Evolutionary conservation across 768 basidiomycete genomes (phyloP), one percentile per base, ranked within the genome.

Genomic region (Lentinula boryana): DNA sequence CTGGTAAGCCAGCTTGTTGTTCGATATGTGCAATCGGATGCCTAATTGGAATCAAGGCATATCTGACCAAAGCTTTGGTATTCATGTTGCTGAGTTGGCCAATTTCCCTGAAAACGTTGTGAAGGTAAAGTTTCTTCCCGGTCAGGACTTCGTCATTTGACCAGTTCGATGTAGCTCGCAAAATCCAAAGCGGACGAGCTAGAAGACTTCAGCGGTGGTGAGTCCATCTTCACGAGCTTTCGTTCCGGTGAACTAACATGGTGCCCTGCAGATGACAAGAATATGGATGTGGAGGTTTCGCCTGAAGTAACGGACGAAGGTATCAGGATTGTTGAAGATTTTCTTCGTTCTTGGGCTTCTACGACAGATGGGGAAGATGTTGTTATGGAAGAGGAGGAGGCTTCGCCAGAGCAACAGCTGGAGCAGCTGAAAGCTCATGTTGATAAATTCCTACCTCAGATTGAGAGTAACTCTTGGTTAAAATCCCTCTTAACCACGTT

Each of bases 41-140:
- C 13, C 33, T 57, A 12, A 56, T 12, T 35, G 13, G 33, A 27
- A 15, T 4, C 4, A 61, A 93, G 93, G 93, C 13, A 82, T 97
- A 21, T 94, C 92, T 49, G 96, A 98, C 70, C 96, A 98, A 73
- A 96, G 93, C 69, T 98, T 98, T 68, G 97, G 96, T 73, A 98
- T 99, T 32, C 95, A 98, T 66, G 97, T 99, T 15, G 97, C 97
- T 0, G 83, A 94, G 70, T 78, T 98, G n/a, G 96, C 96, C 3
- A 95, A 98, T 72, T 99, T 99, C 74, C 97, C 97, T 0, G 91
- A 95, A 62, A 89, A 86, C 64, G 95, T 98, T 10, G 84, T 98
- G 62, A 92, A 89, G 79, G 89, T 91, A 53, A 51, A 8, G 31
- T 43, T 60, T 78, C n/a, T 27, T 49, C 23, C 52, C 12, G 4